These are phyloP conservation scores for Tuber magnatum DNA, from an alignment of 495 filamentous ascomycete genomes.

Conservation along the genomic window DNA sequence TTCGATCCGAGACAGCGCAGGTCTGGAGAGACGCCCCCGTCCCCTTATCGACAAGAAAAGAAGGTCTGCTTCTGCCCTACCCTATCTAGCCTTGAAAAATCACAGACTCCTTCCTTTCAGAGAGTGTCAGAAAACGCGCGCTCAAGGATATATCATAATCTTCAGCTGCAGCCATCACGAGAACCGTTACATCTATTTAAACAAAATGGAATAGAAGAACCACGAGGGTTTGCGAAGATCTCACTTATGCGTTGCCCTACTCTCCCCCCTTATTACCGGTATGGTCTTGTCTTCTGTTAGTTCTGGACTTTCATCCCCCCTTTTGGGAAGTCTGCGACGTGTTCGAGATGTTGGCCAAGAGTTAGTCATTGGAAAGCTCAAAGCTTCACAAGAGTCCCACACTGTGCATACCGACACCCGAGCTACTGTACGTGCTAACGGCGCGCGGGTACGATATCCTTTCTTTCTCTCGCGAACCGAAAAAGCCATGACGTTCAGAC, in stretches of 20 bases:
- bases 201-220: background rate
- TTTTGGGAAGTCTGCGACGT: background rate
- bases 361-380: background rate
- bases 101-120: background rate
- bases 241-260: background rate
- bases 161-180: background rate
- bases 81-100: background rate
- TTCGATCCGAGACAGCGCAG: conserved; percentile 31
- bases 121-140: background rate
- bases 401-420: background rate
- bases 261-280: background rate
- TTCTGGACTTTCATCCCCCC: background rate
- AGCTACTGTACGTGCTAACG: background rate
- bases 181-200: conserved; percentile 1
- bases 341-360: background rate
- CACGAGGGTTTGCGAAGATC: background rate
- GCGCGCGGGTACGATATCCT: background rate
- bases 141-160: background rate
- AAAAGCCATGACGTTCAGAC: background rate
- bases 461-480: background rate
- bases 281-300: background rate
- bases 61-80: conserved; percentile 16
- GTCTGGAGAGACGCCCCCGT: conserved; percentile 27
- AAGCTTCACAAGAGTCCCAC: background rate
- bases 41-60: conserved; percentile 29